Percentiles rank a stretch among this genome's conserved stretches.
Conservation (phyloP, 306 rosid species). For the Carpinus viminea region DNA sequence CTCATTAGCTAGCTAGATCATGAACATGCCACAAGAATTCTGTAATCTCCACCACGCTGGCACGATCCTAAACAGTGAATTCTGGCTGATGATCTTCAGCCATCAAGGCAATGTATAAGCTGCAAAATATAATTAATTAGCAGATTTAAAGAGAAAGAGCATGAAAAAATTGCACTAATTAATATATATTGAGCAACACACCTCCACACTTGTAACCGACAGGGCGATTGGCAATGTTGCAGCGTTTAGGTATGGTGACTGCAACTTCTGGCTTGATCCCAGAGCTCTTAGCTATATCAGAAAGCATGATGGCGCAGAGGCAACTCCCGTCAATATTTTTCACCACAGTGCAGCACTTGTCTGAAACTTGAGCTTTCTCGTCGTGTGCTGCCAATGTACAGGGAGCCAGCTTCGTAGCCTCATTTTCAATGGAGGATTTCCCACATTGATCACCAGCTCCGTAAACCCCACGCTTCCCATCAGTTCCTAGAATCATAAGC, state of each 20-base stretch:
- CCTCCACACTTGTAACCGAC: neutral
- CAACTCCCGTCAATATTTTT: neutral
- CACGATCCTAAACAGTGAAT: neutral
- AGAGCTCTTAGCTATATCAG: neutral
- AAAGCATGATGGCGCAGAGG: neutral
- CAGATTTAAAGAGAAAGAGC: neutral
- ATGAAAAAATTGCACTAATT: too few species aligned
- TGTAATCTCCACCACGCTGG: too few species aligned
- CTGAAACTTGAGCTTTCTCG: neutral
- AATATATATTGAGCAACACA: neutral
- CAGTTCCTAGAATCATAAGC: neutral
- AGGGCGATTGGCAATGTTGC: constrained; percentile 2
- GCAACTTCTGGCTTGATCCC: neutral
- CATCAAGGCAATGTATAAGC: neutral
- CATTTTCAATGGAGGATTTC: neutral
- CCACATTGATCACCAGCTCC: neutral
- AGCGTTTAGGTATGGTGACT: neutral
- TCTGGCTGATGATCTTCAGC: neutral
- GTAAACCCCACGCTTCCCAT: neutral
- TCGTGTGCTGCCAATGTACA: neutral
- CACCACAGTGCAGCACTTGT: neutral
- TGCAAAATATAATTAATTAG: neutral
- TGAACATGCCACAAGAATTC: too few species aligned
- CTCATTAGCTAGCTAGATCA: too few species aligned
- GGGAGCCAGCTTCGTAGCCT: neutral